phyloP scores from a whole-genome alignment of 2,329 filamentous ascomycete species.

The Dryadomyces sulphureus region DNA sequence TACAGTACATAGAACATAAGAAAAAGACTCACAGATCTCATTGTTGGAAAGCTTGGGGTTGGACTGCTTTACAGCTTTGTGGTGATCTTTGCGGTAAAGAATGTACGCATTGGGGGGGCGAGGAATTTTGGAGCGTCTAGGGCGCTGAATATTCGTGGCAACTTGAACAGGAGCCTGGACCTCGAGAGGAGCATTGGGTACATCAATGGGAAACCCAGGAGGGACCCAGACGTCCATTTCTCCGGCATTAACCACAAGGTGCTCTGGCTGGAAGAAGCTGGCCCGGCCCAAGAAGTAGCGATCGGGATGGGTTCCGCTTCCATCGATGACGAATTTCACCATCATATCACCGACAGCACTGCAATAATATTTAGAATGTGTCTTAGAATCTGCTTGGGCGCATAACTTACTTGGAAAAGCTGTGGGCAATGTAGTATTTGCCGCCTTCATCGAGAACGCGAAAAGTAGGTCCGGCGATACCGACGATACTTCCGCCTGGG shows the following conservation, averaged over 20 bases:
- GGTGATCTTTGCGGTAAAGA: slow-evolving; percentile 24
- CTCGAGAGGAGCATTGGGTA: background rate
- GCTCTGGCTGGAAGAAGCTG: slow-evolving; percentile 4
- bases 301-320: slow-evolving; percentile 7
- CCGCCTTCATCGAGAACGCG: slow-evolving; percentile 8
- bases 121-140: slow-evolving; percentile 13
- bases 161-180: background rate
- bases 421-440: slow-evolving; percentile 7
- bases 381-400: background rate
- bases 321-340: slow-evolving; percentile 10
- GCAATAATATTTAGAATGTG: background rate
- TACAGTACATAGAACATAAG: background rate
- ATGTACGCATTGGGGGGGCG: slow-evolving; percentile 28
- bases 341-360: slow-evolving; percentile 5
- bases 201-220: background rate
- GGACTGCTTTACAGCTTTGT: slow-evolving; percentile 18
- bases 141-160: background rate
- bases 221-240: slow-evolving; percentile 8
- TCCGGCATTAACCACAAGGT: slow-evolving; percentile 3
- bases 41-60: slow-evolving; percentile 25
- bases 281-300: slow-evolving; percentile 8
- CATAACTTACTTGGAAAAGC: slow-evolving; percentile 4
- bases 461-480: slow-evolving; percentile 6
- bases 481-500: slow-evolving; percentile 6
- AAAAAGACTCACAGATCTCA: slow-evolving; percentile 23